Conservation (phyloP, 345 rosid species). For the Ceriops zippeliana region DNA sequence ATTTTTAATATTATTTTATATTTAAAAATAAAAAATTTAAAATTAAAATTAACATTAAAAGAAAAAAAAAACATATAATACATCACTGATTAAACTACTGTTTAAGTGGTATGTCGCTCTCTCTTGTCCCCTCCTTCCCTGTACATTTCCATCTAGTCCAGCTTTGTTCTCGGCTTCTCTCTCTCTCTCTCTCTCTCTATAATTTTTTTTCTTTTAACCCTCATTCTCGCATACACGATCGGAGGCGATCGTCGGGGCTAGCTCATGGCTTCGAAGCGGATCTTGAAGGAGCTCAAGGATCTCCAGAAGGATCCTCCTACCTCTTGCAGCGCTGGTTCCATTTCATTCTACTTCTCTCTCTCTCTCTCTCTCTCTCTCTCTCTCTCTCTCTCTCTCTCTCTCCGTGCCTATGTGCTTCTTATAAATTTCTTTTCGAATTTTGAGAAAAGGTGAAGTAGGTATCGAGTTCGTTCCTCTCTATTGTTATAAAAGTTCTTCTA, state of each 20-base stretch:
- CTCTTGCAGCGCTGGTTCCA: conserved; percentile 34
- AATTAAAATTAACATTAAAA: too few species aligned
- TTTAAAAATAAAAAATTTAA: too few species aligned
- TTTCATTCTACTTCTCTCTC: not conserved
- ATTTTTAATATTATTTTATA: too few species aligned
- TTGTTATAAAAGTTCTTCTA: too few species aligned
- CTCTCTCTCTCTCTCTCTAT: not conserved
- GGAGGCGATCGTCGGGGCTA: conserved; percentile 10
- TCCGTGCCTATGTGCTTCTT: too few species aligned
- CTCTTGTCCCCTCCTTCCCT: not conserved
- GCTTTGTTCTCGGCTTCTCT: not conserved
- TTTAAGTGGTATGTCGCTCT: too few species aligned
- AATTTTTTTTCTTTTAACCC: not conserved
- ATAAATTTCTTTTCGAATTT: not conserved
- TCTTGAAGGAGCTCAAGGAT: conserved; percentile 41
- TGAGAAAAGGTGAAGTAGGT: not conserved
- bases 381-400: not conserved
- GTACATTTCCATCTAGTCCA: not conserved
- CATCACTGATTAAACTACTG: too few species aligned
- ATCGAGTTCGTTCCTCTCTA: not conserved
- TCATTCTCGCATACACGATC: not conserved
- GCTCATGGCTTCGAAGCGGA: conserved; percentile 36
- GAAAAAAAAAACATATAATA: too few species aligned
- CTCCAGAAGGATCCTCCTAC: conserved; percentile 43
- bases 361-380: not conserved